Evolutionary conservation across 2,329 filamentous ascomycete species (phyloP).

Genomic region (Volutella citrinella): DNA sequence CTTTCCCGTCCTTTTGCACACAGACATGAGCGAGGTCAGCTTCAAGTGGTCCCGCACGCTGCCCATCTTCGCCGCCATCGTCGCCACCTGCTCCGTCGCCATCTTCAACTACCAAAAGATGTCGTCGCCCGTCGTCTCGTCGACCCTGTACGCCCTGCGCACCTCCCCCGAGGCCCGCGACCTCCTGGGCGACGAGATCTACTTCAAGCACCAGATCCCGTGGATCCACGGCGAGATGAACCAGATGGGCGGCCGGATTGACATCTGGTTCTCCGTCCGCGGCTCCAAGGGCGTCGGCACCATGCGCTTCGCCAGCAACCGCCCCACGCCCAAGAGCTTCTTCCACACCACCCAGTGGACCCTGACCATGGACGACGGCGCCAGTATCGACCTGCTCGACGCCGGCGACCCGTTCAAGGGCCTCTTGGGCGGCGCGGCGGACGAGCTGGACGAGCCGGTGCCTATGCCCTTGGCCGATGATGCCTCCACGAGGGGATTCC

Average conservation of each 20-base stretch:
- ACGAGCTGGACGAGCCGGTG: slow-evolving; percentile 29
- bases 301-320: slow-evolving; percentile 77
- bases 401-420: slow-evolving; percentile 66
- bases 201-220: slow-evolving; percentile 74
- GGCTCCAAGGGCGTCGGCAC: slow-evolving; percentile 68
- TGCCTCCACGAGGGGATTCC: slow-evolving; percentile 45
- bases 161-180: slow-evolving; percentile 73
- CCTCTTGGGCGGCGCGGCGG: slow-evolving; percentile 42
- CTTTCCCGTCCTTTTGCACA: too few species aligned
- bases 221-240: slow-evolving; percentile 89
- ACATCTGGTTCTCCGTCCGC: slow-evolving; percentile 84
- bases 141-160: slow-evolving; percentile 87
- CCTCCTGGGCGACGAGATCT: slow-evolving; percentile 81
- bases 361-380: slow-evolving; percentile 62
- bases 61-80: slow-evolving; percentile 73
- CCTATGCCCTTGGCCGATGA: slow-evolving; percentile 29
- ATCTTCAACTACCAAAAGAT: slow-evolving; percentile 99
- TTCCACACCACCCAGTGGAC: slow-evolving; percentile 94
- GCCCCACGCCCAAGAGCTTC: slow-evolving; percentile 57
- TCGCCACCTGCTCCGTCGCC: slow-evolving; percentile 69
- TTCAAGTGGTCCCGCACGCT: slow-evolving; percentile 70
- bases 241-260: slow-evolving; percentile 85
- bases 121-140: slow-evolving; percentile 80
- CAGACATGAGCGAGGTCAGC: slow-evolving; percentile 40
- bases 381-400: slow-evolving; percentile 69